These are phyloP conservation scores for Apostasia shenzhenica DNA, from an alignment of 106 monocot genomes.

Conservation along the genomic window DNA sequence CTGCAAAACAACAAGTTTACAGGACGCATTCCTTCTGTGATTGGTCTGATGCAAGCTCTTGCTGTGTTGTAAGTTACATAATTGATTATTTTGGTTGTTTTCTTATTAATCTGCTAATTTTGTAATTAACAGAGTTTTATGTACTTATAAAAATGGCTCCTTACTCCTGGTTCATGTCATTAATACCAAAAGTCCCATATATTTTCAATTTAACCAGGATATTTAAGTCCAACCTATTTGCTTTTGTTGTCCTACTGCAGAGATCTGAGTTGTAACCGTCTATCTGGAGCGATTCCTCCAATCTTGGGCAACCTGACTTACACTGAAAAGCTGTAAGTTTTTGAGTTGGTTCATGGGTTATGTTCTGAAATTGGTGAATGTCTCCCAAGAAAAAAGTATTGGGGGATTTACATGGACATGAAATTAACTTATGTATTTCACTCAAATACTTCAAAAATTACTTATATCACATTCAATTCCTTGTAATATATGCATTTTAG, in stretches of 20 bases:
- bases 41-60: slow-evolving; percentile 98
- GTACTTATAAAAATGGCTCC: too few species aligned
- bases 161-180: too few species aligned
- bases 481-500: too few species aligned
- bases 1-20: slow-evolving; percentile 90
- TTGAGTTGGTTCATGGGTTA: neutral
- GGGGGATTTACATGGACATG: too few species aligned
- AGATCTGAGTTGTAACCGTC: slow-evolving; percentile 77
- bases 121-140: neutral
- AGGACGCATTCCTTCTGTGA: slow-evolving; percentile 79
- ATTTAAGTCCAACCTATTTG: too few species aligned
- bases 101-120: neutral
- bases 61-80: slow-evolving; percentile 68
- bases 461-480: too few species aligned
- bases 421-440: too few species aligned
- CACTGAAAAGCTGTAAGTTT: slow-evolving; percentile 90
- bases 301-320: slow-evolving; percentile 95
- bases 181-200: too few species aligned
- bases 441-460: too few species aligned
- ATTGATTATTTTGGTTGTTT: neutral
- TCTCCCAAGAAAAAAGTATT: too few species aligned
- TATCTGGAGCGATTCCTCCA: slow-evolving; percentile 74
- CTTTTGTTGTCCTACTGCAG: slow-evolving; percentile 26
- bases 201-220: too few species aligned
- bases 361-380: neutral